A percentile compares a stretch with the other conserved stretches of the same genome.
These are phyloP conservation scores for Recurvomyces mirabilis DNA, from an alignment of 495 filamentous ascomycete species.

Conservation along the genomic window DNA sequence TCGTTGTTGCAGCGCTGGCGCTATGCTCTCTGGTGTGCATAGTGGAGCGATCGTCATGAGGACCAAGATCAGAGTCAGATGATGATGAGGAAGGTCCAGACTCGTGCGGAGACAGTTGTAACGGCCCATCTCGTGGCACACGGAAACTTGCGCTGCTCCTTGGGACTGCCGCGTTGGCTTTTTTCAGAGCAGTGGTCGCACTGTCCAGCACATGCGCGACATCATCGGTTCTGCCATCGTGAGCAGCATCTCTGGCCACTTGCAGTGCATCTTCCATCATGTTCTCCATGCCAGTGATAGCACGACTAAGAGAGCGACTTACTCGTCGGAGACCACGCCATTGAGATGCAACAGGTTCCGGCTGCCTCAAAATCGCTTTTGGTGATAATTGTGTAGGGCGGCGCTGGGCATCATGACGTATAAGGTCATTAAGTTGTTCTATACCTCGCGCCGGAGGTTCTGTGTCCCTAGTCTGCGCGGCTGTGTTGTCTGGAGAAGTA, in stretches of 20 bases:
- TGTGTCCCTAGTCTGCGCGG: too few relatives aligned
- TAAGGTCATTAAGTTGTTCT: too few relatives aligned
- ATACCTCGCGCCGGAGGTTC: too few relatives aligned
- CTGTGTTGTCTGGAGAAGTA: background rate
- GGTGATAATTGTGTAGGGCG: background rate
- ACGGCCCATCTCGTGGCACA: background rate
- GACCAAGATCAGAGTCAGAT: background rate
- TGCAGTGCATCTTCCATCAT: constrained; percentile 26
- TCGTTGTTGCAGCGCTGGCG: constrained; percentile 11
- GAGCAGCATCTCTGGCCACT: constrained; percentile 22
- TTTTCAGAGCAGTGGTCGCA: constrained; percentile 22
- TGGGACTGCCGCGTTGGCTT: constrained; percentile 11
- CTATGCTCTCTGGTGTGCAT: constrained; percentile 2
- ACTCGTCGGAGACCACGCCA: constrained; percentile 1
- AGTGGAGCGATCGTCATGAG: background rate
- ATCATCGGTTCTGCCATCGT: constrained; percentile 20
- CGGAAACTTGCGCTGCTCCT: background rate
- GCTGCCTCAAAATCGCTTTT: background rate
- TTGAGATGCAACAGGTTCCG: background rate
- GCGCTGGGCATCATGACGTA: too few relatives aligned
- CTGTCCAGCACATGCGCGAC: constrained; percentile 27
- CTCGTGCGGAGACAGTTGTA: constrained; percentile 3
- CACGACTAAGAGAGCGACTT: constrained; percentile 8
- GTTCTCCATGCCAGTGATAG: constrained; percentile 25
- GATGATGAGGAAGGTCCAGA: background rate